Conservation (phyloP, 1,284 basidiomycete genomes). For the Leccinum solheimii region DNA sequence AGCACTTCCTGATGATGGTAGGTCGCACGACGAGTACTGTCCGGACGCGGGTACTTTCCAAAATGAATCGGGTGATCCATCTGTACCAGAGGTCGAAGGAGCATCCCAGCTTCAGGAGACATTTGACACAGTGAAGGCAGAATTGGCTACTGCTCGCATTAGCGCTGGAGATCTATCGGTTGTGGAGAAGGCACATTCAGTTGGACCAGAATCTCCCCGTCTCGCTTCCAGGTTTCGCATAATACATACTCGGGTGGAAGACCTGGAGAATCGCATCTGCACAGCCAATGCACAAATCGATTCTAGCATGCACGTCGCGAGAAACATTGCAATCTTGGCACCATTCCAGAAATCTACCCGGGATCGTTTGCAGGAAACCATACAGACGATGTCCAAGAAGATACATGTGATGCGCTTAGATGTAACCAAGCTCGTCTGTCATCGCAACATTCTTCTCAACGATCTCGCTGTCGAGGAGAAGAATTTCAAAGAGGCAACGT, state of each 20-base stretch:
- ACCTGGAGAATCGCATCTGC: constrained; percentile 61
- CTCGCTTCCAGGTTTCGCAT: constrained; percentile 48
- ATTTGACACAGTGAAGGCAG: constrained; percentile 84
- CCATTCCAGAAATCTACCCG: constrained; percentile 86
- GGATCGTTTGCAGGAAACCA: constrained; percentile 64
- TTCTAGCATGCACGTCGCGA: constrained; percentile 68
- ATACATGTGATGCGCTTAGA: constrained; percentile 72
- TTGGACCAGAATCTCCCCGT: constrained; percentile 9
- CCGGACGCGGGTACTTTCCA: constrained; percentile 32
- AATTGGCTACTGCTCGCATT: constrained; percentile 58
- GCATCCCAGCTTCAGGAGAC: constrained; percentile 74
- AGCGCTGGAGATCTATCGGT: constrained; percentile 17
- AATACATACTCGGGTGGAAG: constrained; percentile 61
- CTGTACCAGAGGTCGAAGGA: constrained; percentile 53
- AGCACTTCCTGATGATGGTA: constrained; percentile 8
- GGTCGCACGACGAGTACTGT: constrained; percentile 24
- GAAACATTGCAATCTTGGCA: constrained; percentile 83
- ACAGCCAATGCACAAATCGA: constrained; percentile 66
- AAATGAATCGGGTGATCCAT: constrained; percentile 43
- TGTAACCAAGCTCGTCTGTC: constrained; percentile 70
- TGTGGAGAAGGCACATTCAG: constrained; percentile 7
- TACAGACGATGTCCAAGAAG: constrained; percentile 67
- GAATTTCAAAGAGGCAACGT: constrained; percentile 68
- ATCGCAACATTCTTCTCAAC: constrained; percentile 70
- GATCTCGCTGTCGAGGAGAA: constrained; percentile 76